Evolutionary conservation across 169 alveolate genomes (phyloP), one percentile per base, ranked within the genome.

Genomic region (Cryptosporidium baileyi): DNA sequence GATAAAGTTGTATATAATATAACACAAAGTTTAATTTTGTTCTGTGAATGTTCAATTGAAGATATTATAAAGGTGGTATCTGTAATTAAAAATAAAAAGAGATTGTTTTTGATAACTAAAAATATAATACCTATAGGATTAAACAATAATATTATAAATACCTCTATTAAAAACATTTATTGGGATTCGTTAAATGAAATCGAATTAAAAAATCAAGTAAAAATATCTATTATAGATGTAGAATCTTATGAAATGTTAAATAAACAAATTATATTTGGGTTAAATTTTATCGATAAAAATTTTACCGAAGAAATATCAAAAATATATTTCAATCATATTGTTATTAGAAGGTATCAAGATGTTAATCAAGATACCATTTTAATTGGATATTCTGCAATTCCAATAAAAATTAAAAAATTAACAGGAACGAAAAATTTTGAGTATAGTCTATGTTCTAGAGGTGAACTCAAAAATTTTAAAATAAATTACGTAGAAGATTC

Each of bases 401-500:
- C 32, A 36, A 54, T 74, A 3, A 40, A 34, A 74, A 57, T 74
- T 36, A 54, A 36, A 11, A 22, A 36, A 13, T 36, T 30, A n/a
- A 43, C 44, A 19, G 85, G 85, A 13, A 30, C 36, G 8, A 60
- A 74, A 7, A n/a, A 74, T n/a, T 54, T 74, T 38, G 59, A 26
- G 43, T 74, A 74, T 54, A 51, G 54, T 19, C 44, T 74, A 41
- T 1, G 36, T 11, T 32, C 60, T 4, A 74, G 85, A 57, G 85
- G 85, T n/a, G 67, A 74, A 24, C 85, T 74, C 11, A 74, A 57
- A 40, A 74, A 74, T 26, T 74, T 74, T 17, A 38, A 74, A 57
- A 30, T 51, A 8, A 19, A 54, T 19, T 74, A 74, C 34, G 19
- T 36, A 9, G 67, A 74, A 19, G 40, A 13, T 26, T 24, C 28